phyloP scores from a whole-genome alignment of 768 basidiomycete species.

The Amanita rubescens region DNA sequence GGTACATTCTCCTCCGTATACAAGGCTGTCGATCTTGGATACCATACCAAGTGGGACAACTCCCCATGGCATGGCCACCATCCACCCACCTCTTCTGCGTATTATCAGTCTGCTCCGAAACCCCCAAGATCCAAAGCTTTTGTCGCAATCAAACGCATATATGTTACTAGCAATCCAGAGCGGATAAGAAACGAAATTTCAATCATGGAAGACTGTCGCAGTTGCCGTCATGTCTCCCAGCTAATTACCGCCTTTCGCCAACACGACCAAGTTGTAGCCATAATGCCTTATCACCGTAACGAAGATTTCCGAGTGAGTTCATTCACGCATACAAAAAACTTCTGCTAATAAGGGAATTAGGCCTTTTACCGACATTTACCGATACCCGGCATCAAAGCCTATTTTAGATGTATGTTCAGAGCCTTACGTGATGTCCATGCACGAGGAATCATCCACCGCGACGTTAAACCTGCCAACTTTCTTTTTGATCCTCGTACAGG shows the following conservation, averaged over 20 bases:
- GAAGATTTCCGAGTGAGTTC: constrained; percentile 87
- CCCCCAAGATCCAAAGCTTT: constrained; percentile 49
- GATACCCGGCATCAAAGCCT: constrained; percentile 70
- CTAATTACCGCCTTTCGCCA: constrained; percentile 91
- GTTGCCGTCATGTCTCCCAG: constrained; percentile 84
- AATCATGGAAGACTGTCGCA: constrained; percentile 81
- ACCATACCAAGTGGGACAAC: constrained; percentile 75
- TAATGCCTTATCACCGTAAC: constrained; percentile 91
- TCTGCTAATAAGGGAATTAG: constrained; percentile 24
- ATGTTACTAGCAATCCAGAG: constrained; percentile 91
- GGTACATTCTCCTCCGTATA: constrained; percentile 99
- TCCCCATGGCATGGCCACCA: constrained; percentile 64
- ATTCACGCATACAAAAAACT: not conserved
- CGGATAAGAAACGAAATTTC: constrained; percentile 89
- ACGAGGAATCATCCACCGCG: constrained; percentile 86
- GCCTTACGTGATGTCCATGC: constrained; percentile 85
- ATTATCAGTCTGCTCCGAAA: constrained; percentile 47
- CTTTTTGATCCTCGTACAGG: constrained; percentile 83
- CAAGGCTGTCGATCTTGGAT: constrained; percentile 81
- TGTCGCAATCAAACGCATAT: constrained; percentile 94
- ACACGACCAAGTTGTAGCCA: constrained; percentile 85
- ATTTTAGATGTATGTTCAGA: constrained; percentile 87
- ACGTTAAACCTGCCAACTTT: constrained; percentile 98
- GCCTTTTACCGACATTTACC: constrained; percentile 75
- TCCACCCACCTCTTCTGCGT: constrained; percentile 52